Base-by-base conservation (phyloP, 441 rosid species). In the Iberis amara region DNA sequence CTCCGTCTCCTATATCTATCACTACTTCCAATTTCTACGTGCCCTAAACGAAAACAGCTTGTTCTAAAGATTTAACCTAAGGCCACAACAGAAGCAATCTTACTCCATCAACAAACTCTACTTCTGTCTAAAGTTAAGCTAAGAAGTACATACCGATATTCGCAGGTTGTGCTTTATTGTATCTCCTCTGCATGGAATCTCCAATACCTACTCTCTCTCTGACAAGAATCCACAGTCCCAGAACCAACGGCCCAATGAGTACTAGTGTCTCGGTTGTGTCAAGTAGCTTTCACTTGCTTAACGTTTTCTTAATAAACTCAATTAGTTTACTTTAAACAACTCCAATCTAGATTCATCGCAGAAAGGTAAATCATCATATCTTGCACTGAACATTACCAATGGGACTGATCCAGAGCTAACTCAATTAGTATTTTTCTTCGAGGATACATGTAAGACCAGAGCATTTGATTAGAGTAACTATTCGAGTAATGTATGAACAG, bases 181-280 rank as follows among this genome's bases (percentile, higher is more conserved):
- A 43, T 45, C 50, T 77, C 48, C 26, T 69, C 65, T 75, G 28
- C 46, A 43, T 59, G 5, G 57, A 66, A 41, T 50, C 48, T 37
- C 35, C 65, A 8, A 15, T 28, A 2, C 21, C 55, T 28, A 44
- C n/a, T n/a, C 45, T 8, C 23, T 58, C 36, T 47, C 62, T 26
- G 28, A 53, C 11, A 33, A 24, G 12, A 52, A 60, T 3, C 43
- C 59, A 43, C 49, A 52, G 5, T 11, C 64, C 43, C 18, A 7
- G 13, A 18, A 52, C 51, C 47, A 18, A 12, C 21, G 50, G 3
- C 31, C 33, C 27, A 2, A 24, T 4, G 2, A 24, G 27, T 24
- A 24, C 3, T 24, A 15, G 8, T n/a, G 6, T 51, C 52, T 64
- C 64, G 11, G 59, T 38, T 18, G 50, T 43, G 9, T n/a, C n/a